These are phyloP conservation scores for Naganishia albida DNA, from an alignment of 1,284 basidiomycete genomes.

Conservation along the genomic window DNA sequence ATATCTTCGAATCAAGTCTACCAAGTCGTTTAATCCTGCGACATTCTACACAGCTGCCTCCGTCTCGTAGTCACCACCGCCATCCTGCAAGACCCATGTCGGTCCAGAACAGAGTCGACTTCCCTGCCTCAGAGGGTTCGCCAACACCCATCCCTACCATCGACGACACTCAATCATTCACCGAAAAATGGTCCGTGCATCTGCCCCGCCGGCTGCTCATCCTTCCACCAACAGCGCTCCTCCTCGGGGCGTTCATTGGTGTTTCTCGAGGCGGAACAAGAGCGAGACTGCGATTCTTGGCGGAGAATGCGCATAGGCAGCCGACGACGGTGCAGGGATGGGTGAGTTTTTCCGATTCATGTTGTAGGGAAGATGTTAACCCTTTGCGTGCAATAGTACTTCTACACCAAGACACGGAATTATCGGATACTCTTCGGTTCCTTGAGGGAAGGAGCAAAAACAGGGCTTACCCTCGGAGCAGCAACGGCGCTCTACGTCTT, in stretches of 20 bases:
- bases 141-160: neutral
- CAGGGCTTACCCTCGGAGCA: constrained; percentile 43
- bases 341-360: constrained; percentile 39
- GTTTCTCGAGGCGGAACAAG: constrained; percentile 45
- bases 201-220: constrained; percentile 46
- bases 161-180: constrained; percentile 2
- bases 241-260: constrained; percentile 49
- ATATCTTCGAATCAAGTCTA: neutral
- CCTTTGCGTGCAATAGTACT: constrained; percentile 44
- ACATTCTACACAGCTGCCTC: no score
- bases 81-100: neutral
- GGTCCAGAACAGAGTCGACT: constrained; percentile 7
- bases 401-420: constrained; percentile 54
- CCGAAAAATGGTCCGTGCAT: constrained; percentile 31
- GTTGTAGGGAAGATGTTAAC: neutral
- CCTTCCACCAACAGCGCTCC: constrained; percentile 43
- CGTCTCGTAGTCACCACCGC: no score
- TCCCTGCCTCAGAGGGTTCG: neutral
- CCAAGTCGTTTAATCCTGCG: no score
- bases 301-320: constrained; percentile 53
- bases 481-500: constrained; percentile 44
- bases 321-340: constrained; percentile 53
- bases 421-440: constrained; percentile 49
- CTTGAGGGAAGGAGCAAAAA: constrained; percentile 41
- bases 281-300: constrained; percentile 50